Evolutionary conservation across 2,329 filamentous ascomycete species (phyloP), one percentile per base, ranked within the genome.

Genomic region (Aspergillus proliferans): DNA sequence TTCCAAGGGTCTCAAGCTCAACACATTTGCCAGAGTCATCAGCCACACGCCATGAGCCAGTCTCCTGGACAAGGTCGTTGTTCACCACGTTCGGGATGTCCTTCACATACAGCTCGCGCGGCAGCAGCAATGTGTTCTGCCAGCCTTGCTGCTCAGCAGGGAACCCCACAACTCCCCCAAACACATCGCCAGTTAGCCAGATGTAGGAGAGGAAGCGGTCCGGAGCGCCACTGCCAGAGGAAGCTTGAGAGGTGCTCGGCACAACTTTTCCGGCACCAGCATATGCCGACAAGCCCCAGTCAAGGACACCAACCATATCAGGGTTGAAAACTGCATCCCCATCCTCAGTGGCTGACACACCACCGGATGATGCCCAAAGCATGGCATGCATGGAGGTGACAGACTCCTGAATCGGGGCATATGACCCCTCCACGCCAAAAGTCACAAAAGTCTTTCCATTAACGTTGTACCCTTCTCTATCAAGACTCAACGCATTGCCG

Each of bases 261-360:
- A 58, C 28, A 19, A 58, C 26, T 39, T 57, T 57, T 5, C 56
- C 56, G 4, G 56, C 49, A n/a, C 46, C 56, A 2, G 56, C 54
- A 19, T 58, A 58, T 2, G 46, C 49, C 7, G 50, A 53, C n/a
- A 47, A 10, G 3, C 55, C 55, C 54, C 55, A 58, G 45, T 58
- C 55, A 22, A 58, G 49, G 6, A 53, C 51, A 47, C 55, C 55
- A 4, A 49, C 55, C 55, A 58, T 58, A 36, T 47, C 48, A 5
- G 55, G 55, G 14, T 45, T 52, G 30, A 58, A 58, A 4, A 38
- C 5, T n/a, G 54, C 36, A 1, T 34, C 42, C 5, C 33, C 54
- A n/a, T 50, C 42, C 5, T 30, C 8, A 12, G 10, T 30, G 36
- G 39, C 45, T 4, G 49, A 43, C 7, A 55, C 38, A 15, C 36